These are phyloP conservation scores for Nemania diffusa DNA, from an alignment of 2,329 filamentous ascomycete species.

Conservation along the genomic window DNA sequence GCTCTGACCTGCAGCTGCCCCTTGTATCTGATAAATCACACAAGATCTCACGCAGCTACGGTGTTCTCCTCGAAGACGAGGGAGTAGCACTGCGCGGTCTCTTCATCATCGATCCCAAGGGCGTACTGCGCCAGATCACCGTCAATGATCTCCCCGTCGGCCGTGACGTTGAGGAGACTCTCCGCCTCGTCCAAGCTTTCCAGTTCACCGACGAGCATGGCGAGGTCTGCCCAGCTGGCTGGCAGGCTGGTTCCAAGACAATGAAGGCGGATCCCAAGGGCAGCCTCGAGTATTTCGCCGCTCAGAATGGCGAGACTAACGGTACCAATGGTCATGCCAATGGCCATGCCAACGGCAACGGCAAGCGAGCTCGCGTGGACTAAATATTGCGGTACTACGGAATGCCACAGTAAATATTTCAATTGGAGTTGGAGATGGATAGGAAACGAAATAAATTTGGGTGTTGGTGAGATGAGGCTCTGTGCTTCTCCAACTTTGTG, in stretches of 20 bases:
- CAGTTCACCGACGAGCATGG: slow-evolving; percentile 88
- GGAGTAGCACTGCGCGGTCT: slow-evolving; percentile 71
- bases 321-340: slow-evolving; percentile 36
- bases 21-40: slow-evolving; percentile 71
- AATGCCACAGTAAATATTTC: background rate
- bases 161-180: slow-evolving; percentile 71
- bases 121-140: slow-evolving; percentile 69
- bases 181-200: slow-evolving; percentile 76
- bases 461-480: slow-evolving; percentile 30
- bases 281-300: slow-evolving; percentile 60
- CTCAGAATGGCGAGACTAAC: slow-evolving; percentile 46
- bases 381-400: slow-evolving; percentile 10
- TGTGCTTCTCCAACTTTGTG: slow-evolving; percentile 35
- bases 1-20: slow-evolving; percentile 68
- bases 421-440: slow-evolving; percentile 26
- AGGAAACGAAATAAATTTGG: slow-evolving; percentile 12
- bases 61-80: slow-evolving; percentile 71
- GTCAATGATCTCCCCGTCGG: slow-evolving; percentile 74
- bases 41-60: slow-evolving; percentile 69
- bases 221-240: slow-evolving; percentile 71
- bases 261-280: slow-evolving; percentile 65
- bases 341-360: slow-evolving; percentile 24
- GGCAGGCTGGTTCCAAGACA: slow-evolving; percentile 58
- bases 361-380: slow-evolving; percentile 34
- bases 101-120: slow-evolving; percentile 74